Percentiles rank a stretch among this genome's conserved stretches.
phyloP scores from a whole-genome alignment of 1,139 yeast genomes.

The Pichia sp. region DNA sequence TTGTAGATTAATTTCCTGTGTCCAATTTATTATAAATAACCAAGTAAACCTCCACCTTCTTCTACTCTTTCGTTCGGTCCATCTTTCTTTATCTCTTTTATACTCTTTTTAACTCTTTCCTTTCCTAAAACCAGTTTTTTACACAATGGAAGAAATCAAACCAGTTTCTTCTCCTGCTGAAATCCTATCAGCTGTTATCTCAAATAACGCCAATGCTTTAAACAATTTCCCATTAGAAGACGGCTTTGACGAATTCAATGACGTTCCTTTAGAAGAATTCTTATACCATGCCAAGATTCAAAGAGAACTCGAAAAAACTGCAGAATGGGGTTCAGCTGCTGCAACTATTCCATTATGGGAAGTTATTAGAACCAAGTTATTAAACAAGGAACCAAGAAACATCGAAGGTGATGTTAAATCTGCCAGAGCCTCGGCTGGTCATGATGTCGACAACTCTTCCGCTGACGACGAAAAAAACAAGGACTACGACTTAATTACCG shows the following conservation, averaged over 20 bases:
- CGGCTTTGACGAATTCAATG: constrained; percentile 5
- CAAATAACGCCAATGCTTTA: constrained; percentile 7
- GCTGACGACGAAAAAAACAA: background rate
- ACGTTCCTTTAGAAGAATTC: constrained; percentile 10
- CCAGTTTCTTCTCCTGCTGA: constrained; percentile 2
- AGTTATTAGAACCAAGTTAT: constrained; percentile 5
- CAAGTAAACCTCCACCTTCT: background rate
- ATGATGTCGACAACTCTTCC: background rate
- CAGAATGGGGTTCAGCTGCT: constrained; percentile 10
- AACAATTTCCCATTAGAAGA: constrained; percentile 4
- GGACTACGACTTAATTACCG: constrained; percentile 1
- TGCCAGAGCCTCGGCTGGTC: background rate
- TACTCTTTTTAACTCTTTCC: background rate
- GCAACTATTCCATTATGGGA: constrained; percentile 9
- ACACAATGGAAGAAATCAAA: constrained; percentile 2
- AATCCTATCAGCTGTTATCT: constrained; percentile 3
- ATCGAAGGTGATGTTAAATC: background rate
- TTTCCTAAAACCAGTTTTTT: background rate
- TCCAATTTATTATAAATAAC: too few species aligned
- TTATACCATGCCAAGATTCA: constrained; percentile 7
- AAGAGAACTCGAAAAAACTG: constrained; percentile 8
- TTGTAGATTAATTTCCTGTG: too few species aligned
- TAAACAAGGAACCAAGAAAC: constrained; percentile 2
- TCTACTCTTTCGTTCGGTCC: background rate
- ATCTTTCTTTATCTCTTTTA: background rate